Conservation (phyloP, 1,284 basidiomycete genomes). For the Phenoliferia sp. region DNA sequence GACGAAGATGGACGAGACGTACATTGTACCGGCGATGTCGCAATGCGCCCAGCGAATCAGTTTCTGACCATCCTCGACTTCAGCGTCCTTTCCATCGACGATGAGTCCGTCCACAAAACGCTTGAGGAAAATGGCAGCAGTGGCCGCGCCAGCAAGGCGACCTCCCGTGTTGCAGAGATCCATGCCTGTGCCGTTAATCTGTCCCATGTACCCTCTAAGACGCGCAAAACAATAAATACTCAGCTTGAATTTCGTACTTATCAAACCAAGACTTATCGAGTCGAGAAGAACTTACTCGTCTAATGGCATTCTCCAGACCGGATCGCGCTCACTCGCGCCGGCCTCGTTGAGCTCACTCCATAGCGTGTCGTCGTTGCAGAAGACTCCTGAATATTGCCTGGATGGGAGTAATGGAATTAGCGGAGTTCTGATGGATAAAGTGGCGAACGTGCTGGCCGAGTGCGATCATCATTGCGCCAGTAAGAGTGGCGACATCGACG, state of each 20-base stretch:
- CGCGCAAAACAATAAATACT: constrained; percentile 31
- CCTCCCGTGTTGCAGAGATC: constrained; percentile 65
- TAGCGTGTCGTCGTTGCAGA: constrained; percentile 59
- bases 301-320: constrained; percentile 71
- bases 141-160: constrained; percentile 65
- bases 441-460: too few relatives aligned
- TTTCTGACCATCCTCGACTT: constrained; percentile 38
- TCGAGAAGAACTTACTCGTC: constrained; percentile 24
- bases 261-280: too few relatives aligned
- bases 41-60: constrained; percentile 49
- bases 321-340: constrained; percentile 66
- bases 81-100: constrained; percentile 51
- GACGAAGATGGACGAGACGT: background rate
- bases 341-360: constrained; percentile 69
- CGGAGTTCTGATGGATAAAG: too few relatives aligned
- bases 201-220: constrained; percentile 70
- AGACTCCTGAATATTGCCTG: constrained; percentile 37
- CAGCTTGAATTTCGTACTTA: constrained; percentile 23
- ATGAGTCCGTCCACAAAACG: constrained; percentile 50
- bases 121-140: constrained; percentile 83
- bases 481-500: constrained; percentile 79
- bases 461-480: constrained; percentile 52
- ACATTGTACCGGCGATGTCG: constrained; percentile 78
- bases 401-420: too few relatives aligned
- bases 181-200: constrained; percentile 71